A percentile compares a stretch with the other conserved stretches of the same genome.
These are phyloP conservation scores for Fusarium denticulatum DNA, from an alignment of 2,329 filamentous ascomycete genomes.

Conservation along the genomic window DNA sequence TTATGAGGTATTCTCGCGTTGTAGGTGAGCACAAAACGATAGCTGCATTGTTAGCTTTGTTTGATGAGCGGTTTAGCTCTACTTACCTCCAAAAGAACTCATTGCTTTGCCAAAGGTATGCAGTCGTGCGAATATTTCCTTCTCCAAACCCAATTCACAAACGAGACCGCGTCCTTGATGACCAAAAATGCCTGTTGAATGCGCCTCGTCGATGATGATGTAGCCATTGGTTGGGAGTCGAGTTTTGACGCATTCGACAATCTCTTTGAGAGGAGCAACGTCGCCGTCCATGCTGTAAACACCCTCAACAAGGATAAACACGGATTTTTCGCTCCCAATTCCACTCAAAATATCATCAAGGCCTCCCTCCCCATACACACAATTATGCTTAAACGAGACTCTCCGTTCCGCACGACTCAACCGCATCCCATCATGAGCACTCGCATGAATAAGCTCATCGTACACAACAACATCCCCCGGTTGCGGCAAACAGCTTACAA, in stretches of 20 bases:
- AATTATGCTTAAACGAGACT: conserved; percentile 68
- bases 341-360: conserved; percentile 46
- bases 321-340: conserved; percentile 55
- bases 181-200: conserved; percentile 71
- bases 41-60: conserved; percentile 28
- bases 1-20: conserved; percentile 73
- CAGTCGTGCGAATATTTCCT: conserved; percentile 65
- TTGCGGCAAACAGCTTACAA: conserved; percentile 70
- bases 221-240: conserved; percentile 70
- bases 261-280: conserved; percentile 68
- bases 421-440: conserved; percentile 80
- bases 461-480: conserved; percentile 72
- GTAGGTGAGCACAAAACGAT: conserved; percentile 70
- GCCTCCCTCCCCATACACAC: conserved; percentile 46
- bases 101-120: conserved; percentile 76
- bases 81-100: conserved; percentile 74
- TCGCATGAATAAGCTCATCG: conserved; percentile 81
- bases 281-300: conserved; percentile 90
- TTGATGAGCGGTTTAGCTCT: accelerated
- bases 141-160: conserved; percentile 64
- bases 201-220: conserved; percentile 75
- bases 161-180: conserved; percentile 66
- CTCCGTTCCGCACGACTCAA: conserved; percentile 63
- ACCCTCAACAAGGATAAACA: conserved; percentile 76
- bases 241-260: conserved; percentile 66